These are phyloP conservation scores for Pleurotus tuber-regium DNA, from an alignment of 768 basidiomycete species.

Conservation along the genomic window DNA sequence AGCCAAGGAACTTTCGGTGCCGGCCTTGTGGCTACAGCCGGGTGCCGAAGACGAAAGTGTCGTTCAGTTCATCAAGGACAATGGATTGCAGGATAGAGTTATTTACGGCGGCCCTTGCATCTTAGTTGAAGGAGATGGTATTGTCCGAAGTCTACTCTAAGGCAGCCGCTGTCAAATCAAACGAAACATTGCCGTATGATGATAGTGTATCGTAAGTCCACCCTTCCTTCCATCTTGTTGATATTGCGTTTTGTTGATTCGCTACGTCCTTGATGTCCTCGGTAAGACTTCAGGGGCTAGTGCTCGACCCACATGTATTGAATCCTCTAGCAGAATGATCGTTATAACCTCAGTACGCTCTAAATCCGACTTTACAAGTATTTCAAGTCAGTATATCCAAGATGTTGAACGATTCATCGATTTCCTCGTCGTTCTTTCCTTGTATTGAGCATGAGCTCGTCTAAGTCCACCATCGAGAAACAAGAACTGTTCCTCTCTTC, in stretches of 20 bases:
- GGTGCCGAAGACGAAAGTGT: constrained; percentile 76
- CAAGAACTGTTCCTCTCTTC: constrained; percentile 15
- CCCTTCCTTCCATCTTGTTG: background rate
- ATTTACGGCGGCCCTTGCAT: constrained; percentile 84
- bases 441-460: background rate
- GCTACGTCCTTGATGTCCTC: constrained; percentile 1
- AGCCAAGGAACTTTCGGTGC: constrained; percentile 68
- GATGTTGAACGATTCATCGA: too few relatives aligned
- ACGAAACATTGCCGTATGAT: background rate
- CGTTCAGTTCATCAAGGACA: constrained; percentile 59
- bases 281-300: background rate
- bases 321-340: background rate
- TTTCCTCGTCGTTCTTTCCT: too few relatives aligned
- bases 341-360: constrained; percentile 5
- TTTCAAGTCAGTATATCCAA: background rate
- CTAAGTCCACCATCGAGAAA: background rate
- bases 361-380: constrained; percentile 5
- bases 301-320: constrained; percentile 8
- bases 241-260: background rate
- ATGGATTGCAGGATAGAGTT: constrained; percentile 62
- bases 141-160: constrained; percentile 37
- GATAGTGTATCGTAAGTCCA: background rate
- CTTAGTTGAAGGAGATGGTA: constrained; percentile 69
- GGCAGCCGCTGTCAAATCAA: background rate
- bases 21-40: constrained; percentile 86